These are phyloP conservation scores for Scytalidium sp. DNA, from an alignment of 2,329 filamentous ascomycete species.

Conservation along the genomic window DNA sequence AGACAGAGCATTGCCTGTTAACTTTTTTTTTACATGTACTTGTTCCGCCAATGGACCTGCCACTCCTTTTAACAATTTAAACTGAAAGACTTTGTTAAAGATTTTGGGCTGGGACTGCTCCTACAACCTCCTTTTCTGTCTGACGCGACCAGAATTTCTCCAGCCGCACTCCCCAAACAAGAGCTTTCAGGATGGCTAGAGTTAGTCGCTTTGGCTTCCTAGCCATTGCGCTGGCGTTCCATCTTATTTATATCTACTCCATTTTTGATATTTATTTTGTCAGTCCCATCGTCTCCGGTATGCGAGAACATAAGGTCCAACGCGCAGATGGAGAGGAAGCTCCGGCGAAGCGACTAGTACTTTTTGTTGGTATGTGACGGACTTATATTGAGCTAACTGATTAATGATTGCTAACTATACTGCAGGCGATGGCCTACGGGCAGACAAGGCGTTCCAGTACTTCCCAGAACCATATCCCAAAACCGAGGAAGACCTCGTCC, in stretches of 20 bases:
- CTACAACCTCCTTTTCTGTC: background rate
- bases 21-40: slow-evolving; percentile 9
- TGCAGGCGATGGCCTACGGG: slow-evolving; percentile 83
- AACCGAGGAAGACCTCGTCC: slow-evolving; percentile 61
- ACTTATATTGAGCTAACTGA: slow-evolving; percentile 1
- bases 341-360: slow-evolving; percentile 84
- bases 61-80: slow-evolving; percentile 24
- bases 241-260: slow-evolving; percentile 88
- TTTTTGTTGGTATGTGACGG: slow-evolving; percentile 75
- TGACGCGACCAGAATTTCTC: background rate
- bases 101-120: background rate
- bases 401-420: slow-evolving; percentile 10
- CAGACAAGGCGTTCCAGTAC: slow-evolving; percentile 95
- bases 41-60: slow-evolving; percentile 24
- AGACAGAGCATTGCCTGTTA: background rate
- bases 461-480: slow-evolving; percentile 82
- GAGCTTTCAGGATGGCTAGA: slow-evolving; percentile 44
- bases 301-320: slow-evolving; percentile 76
- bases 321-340: slow-evolving; percentile 57
- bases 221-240: slow-evolving; percentile 85
- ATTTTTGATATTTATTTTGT: slow-evolving; percentile 99
- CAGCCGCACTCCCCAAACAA: background rate
- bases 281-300: slow-evolving; percentile 93
- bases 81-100: slow-evolving; percentile 5
- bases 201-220: slow-evolving; percentile 75